Percentiles rank a stretch among this genome's conserved stretches.
Evolutionary conservation across 2,329 filamentous ascomycete genomes (phyloP).

Genomic region (Beauveria rudraprayagi): DNA sequence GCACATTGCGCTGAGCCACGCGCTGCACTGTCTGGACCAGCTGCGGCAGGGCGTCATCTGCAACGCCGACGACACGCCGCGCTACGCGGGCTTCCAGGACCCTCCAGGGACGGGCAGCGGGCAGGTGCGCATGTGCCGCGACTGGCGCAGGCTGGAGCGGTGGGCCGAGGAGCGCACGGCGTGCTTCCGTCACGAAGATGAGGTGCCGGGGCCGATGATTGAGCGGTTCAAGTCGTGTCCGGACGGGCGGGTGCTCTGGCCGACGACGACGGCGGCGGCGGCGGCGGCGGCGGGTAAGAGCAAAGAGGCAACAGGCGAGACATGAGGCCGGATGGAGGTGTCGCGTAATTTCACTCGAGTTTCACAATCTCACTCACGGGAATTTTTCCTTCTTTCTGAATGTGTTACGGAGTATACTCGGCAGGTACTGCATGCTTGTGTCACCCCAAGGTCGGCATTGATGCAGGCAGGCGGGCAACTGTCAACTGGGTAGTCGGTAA

Average conservation of each 20-base stretch:
- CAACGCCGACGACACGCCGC: slow-evolving; percentile 6
- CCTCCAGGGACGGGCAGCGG: not conserved
- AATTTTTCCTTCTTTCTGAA: no score
- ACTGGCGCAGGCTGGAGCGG: slow-evolving; percentile 3
- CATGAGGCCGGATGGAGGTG: no score
- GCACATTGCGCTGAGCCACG: not conserved
- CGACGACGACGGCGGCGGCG: not conserved
- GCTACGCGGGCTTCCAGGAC: slow-evolving; percentile 1
- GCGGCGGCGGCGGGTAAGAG: no score
- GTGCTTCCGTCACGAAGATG: slow-evolving; percentile 2
- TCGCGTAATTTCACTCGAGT: no score
- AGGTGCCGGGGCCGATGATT: slow-evolving; percentile 9
- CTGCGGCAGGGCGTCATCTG: slow-evolving; percentile 4
- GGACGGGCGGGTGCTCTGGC: slow-evolving; percentile 1
- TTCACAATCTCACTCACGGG: no score
- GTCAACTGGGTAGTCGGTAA: no score
- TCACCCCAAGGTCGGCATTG: no score
- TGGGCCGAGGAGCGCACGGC: not conserved
- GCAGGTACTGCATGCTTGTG: no score
- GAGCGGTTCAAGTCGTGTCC: slow-evolving; percentile 9
- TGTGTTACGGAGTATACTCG: no score
- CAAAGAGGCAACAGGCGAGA: no score
- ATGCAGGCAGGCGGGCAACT: no score
- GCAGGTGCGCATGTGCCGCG: slow-evolving; percentile 5
- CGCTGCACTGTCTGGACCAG: slow-evolving; percentile 1